phyloP scores from a whole-genome alignment of 2,329 filamentous ascomycete genomes.

The Zymoseptoria brevis region DNA sequence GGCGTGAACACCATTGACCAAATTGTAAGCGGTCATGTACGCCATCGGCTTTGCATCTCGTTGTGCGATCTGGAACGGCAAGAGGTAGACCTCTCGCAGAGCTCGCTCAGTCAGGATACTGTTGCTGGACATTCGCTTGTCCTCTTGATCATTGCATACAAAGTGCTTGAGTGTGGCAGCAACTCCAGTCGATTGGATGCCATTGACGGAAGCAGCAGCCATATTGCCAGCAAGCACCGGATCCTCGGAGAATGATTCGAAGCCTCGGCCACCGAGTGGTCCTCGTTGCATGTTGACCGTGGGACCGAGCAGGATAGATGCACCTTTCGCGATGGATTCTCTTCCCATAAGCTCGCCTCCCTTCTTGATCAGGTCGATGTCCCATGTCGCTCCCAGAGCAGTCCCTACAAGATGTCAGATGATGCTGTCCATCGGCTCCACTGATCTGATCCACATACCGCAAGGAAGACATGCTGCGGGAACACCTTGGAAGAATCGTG shows the following conservation, averaged over 20 bases:
- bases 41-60: conserved; percentile 60
- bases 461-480: conserved; percentile 69
- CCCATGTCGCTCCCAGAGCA: conserved; percentile 73
- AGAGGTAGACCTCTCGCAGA: conserved; percentile 63
- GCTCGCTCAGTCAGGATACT: conserved; percentile 57
- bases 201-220: conserved; percentile 52
- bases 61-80: conserved; percentile 65
- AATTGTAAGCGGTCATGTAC: conserved; percentile 69
- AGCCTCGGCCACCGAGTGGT: conserved; percentile 75
- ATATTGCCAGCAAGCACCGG: conserved; percentile 68
- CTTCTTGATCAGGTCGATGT: conserved; percentile 59
- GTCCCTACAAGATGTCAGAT: conserved; percentile 34
- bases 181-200: conserved; percentile 64
- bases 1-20: conserved; percentile 63
- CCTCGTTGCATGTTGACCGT: conserved; percentile 77
- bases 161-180: conserved; percentile 75
- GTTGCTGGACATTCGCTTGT: conserved; percentile 56
- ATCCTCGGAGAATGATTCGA: conserved; percentile 81
- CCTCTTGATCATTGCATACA: conserved; percentile 67
- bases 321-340: conserved; percentile 65
- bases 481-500: conserved; percentile 58
- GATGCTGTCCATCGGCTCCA: background rate
- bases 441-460: conserved; percentile 34
- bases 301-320: conserved; percentile 65
- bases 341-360: conserved; percentile 64